Percentiles rank a stretch among this genome's conserved stretches.
These are phyloP conservation scores for Corylus heterophylla DNA, from an alignment of 306 rosid species.

Conservation along the genomic window DNA sequence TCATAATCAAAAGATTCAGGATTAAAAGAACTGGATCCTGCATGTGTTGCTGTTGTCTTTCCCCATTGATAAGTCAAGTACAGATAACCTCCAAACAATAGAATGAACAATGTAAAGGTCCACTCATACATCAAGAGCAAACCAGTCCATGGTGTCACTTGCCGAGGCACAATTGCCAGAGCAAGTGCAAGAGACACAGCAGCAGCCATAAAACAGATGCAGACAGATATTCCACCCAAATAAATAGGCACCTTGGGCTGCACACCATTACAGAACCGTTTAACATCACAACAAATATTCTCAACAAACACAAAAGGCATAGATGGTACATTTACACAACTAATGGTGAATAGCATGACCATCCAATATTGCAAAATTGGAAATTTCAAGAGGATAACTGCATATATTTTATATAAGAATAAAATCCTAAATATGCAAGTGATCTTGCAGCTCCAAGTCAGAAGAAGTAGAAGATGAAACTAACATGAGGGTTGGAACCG, in stretches of 20 bases:
- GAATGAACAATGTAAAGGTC: constrained; percentile 77
- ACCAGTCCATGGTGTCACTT: constrained; percentile 99
- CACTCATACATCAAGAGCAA: constrained; percentile 96
- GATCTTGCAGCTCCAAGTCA: constrained; percentile 6
- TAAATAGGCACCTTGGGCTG: constrained; percentile 73
- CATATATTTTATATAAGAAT: not conserved
- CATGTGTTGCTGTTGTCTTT: constrained; percentile 50
- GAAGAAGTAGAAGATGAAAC: constrained; percentile 24
- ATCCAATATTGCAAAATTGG: not conserved
- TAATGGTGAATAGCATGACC: not conserved
- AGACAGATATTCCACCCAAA: constrained; percentile 76
- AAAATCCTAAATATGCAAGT: constrained; percentile 8
- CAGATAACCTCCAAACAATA: constrained; percentile 79
- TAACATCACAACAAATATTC: constrained; percentile 30
- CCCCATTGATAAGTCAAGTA: constrained; percentile 79
- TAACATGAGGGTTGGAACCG: constrained; percentile 63
- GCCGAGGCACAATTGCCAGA: constrained; percentile 75
- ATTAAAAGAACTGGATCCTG: constrained; percentile 45
- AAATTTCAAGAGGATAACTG: not conserved
- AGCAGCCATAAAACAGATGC: constrained; percentile 64
- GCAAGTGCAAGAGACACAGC: constrained; percentile 62
- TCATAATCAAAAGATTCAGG: constrained; percentile 65
- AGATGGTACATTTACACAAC: not conserved
- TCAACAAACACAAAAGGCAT: constrained; percentile 19
- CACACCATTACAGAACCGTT: constrained; percentile 41